Conservation (phyloP, 495 filamentous ascomycete genomes). For the Hypoxylon perforatum region DNA sequence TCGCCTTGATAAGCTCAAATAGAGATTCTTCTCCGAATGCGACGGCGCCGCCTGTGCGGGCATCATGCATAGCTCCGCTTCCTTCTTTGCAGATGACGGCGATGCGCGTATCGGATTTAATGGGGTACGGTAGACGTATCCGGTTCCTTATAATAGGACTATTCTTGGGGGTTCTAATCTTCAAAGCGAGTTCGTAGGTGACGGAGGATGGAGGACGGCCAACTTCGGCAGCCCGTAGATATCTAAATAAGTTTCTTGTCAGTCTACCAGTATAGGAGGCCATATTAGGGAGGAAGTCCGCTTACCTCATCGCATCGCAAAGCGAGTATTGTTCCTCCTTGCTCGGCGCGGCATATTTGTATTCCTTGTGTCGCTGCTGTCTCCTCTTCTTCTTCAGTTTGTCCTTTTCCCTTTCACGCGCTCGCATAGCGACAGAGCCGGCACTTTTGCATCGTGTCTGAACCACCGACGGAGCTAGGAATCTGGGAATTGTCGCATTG, state of each 20-base stretch:
- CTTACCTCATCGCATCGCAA: constrained; percentile 92
- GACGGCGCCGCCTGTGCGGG: constrained; percentile 77
- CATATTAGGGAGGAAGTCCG: neutral
- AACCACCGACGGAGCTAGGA: constrained; percentile 53
- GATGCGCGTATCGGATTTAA: constrained; percentile 85
- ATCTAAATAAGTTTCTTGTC: constrained; percentile 60
- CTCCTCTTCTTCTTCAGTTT: constrained; percentile 76
- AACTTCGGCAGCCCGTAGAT: constrained; percentile 91
- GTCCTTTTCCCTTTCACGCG: constrained; percentile 62
- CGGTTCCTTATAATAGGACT: constrained; percentile 87
- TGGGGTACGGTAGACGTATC: constrained; percentile 86
- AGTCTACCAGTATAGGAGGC: constrained; percentile 11
- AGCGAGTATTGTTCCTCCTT: constrained; percentile 77
- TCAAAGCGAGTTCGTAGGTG: constrained; percentile 91
- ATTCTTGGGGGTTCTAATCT: constrained; percentile 80
- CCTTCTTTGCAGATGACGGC: constrained; percentile 88
- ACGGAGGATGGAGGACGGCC: constrained; percentile 73
- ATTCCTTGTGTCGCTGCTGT: constrained; percentile 68
- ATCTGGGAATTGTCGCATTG: constrained; percentile 52
- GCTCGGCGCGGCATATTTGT: constrained; percentile 72
- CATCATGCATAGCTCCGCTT: constrained; percentile 73
- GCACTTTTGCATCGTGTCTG: constrained; percentile 54
- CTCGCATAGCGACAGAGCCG: constrained; percentile 45
- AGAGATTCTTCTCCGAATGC: constrained; percentile 86
- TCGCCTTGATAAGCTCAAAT: constrained; percentile 78